Base-by-base conservation (phyloP, 805 yeast species). In the Barnettozyma siamensis region DNA sequence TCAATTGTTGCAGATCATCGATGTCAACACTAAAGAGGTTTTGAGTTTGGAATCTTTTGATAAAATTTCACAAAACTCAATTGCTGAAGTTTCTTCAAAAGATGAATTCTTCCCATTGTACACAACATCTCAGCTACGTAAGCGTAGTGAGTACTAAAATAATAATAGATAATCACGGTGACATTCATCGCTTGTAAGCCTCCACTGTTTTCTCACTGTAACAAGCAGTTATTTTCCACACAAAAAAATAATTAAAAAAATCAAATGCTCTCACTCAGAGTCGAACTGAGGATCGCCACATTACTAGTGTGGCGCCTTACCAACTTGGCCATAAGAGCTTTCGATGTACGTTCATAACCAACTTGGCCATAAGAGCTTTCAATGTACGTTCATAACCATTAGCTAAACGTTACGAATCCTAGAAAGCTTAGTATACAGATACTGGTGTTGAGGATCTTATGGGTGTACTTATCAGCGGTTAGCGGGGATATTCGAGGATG, bases 301-400 rank as follows among this genome's bases (percentile, higher is more conserved):
- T 77, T 79, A 79, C 83, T 77, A 78, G 84, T 78, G 83, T 78
- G 72, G 76, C 84, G 85, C 85, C 81, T 80, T 78, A 78, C 84
- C 85, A 76, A 66, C 74, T 70, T 67, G 73, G 74, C 73, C 75
- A 69, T 68, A 69, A 65, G 67, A 70, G 73, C 72, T 46, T 29
- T 30, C 3, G 13, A 13, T 33, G 7, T 24, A 9, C 6, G 24
- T 21, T 21, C 6, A 21, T 7, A 21, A 7, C 9, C 24, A 6
- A 21, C 9, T 21, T 21, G n/a, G n/a, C n/a, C n/a, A n/a, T n/a
- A n/a, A n/a, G n/a, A n/a, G n/a, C n/a, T n/a, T n/a, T n/a, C n/a
- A n/a, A n/a, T n/a, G n/a, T n/a, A n/a, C n/a, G n/a, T n/a, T n/a
- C n/a, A n/a, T n/a, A n/a, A n/a, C n/a, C n/a, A n/a, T n/a, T n/a